Conservation (phyloP, 164 flowering plant genomes). For the Magnolia changhungtana region DNA sequence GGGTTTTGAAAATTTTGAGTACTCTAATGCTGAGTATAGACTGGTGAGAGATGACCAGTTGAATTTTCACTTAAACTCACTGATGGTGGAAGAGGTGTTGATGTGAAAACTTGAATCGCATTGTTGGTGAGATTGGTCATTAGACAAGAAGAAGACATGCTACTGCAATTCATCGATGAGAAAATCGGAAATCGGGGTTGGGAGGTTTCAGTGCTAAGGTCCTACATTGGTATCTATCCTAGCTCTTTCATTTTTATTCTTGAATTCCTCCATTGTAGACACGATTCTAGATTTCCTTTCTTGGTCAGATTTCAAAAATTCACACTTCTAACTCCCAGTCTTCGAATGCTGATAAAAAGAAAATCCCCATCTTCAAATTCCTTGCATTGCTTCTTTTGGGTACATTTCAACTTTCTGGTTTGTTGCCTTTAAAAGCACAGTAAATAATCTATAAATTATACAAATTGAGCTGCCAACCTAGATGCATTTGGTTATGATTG, state of each 20-base stretch:
- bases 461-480: too few relatives aligned
- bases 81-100: background rate
- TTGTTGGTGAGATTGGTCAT: background rate
- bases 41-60: background rate
- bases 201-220: background rate
- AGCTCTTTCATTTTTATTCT: background rate
- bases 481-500: too few relatives aligned
- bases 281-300: too few relatives aligned
- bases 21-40: background rate
- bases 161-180: background rate
- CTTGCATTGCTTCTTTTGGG: too few relatives aligned
- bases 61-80: background rate
- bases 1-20: background rate
- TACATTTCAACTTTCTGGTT: too few relatives aligned
- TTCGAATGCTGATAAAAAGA: too few relatives aligned
- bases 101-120: background rate
- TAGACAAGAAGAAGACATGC: background rate
- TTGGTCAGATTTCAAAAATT: too few relatives aligned
- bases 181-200: background rate
- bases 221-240: background rate
- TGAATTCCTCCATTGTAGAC: background rate
- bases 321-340: too few relatives aligned
- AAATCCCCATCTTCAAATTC: too few relatives aligned
- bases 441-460: too few relatives aligned
- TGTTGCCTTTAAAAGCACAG: too few relatives aligned